Evolutionary conservation across 1,139 yeast genomes (phyloP), one percentile per base, ranked within the genome.

Genomic region (Yamadazyma triangularis): DNA sequence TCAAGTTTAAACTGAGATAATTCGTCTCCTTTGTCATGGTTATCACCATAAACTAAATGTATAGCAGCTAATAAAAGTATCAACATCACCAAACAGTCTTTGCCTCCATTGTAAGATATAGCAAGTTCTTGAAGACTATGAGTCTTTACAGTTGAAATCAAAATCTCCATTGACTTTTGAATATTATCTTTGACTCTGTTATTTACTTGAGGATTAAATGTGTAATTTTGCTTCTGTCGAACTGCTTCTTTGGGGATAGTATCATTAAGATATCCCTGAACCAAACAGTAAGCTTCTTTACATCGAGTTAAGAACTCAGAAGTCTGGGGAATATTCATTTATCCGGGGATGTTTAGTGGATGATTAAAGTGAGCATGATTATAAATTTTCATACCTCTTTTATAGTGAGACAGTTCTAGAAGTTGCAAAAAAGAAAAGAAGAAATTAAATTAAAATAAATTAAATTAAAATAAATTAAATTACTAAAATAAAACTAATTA

Each of bases 71-170:
- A 57, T 24, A 80, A 70, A 2, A 87, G 51, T 10, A 84, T 61
- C 28, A 87, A 66, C 85, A 86, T 80, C 26, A 86, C 95, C 21
- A 85, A 66, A 46, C 96, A 87, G 56, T 87, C 96, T 48, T 87
- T 87, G 2, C 96, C 96, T 5, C 96, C 96, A 48, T 87, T 87
- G 55, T 82, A 87, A 4, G 93, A 81, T 6, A 87, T 62, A 4
- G 95, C 81, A 4, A 86, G 57, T 39, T 84, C 78, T 10, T 66
- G 65, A 23, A 73, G 54, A 1, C 58, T 59, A 35, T 64, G 65
- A 14, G 52, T 42, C 21, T 56, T 57, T 10, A 68, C 55, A 3
- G 64, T 51, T 4, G 39, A 27, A 9, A 50, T 58, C 34, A 68
- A 48, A 30, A 57, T 56, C 13, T 50, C 50, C 41, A 65, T 50